Conservation (phyloP, 75 land plant genomes). For the Larix kaempferi region DNA sequence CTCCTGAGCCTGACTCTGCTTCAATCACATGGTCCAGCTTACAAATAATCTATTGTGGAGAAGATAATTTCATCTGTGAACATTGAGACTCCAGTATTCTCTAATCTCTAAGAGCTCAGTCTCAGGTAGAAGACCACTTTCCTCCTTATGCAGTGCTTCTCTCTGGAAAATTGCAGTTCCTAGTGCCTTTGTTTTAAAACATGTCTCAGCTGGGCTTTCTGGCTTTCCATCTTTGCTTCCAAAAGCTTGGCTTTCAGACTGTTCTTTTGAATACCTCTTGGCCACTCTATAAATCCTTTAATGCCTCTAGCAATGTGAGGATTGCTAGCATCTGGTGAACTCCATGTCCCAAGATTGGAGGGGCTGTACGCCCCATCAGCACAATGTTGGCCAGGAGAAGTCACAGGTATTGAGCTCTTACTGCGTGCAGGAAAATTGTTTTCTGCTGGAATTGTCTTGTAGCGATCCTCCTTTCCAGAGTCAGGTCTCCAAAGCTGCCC, state of each 20-base stretch:
- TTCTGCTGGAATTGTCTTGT: slow-evolving; percentile 34
- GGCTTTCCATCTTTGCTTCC: slow-evolving; percentile 55
- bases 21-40: too few relatives aligned
- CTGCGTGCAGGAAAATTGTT: slow-evolving; percentile 30
- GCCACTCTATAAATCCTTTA: slow-evolving; percentile 79
- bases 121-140: too few relatives aligned
- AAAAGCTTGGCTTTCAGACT: slow-evolving; percentile 66
- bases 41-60: too few relatives aligned
- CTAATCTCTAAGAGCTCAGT: too few relatives aligned
- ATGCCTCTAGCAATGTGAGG: slow-evolving; percentile 59
- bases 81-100: too few relatives aligned
- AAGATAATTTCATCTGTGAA: too few relatives aligned
- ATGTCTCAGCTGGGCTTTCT: slow-evolving; percentile 30
- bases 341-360: slow-evolving; percentile 41
- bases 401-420: slow-evolving; percentile 42
- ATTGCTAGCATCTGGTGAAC: slow-evolving; percentile 59
- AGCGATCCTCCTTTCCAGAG: slow-evolving; percentile 33
- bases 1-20: too few relatives aligned
- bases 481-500: slow-evolving; percentile 49
- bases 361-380: slow-evolving; percentile 31
- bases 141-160: too few relatives aligned
- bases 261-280: slow-evolving; percentile 36
- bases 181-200: slow-evolving; percentile 38
- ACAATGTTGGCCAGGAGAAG: slow-evolving; percentile 34
- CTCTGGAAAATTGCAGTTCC: not conserved